Evolutionary conservation across 164 flowering plant genomes (phyloP), one percentile per base, ranked within the genome.

Genomic region (Magnolia kwangsiensis): DNA sequence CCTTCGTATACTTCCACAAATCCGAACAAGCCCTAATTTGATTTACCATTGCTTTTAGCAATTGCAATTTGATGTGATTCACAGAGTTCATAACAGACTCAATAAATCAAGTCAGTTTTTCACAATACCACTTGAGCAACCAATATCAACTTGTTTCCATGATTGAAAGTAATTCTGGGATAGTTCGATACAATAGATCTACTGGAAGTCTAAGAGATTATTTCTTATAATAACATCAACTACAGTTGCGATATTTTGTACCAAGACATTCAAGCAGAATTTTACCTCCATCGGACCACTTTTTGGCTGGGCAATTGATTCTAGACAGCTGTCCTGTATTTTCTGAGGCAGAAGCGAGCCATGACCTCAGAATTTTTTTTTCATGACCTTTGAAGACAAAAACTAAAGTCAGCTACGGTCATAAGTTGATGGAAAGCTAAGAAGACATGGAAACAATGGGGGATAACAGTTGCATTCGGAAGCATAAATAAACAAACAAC

Each of bases 341-440:
- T 64, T 78, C 76, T 27, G 92, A 83, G 69, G 88, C 75, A 74
- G 93, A 84, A 61, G 79, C 70, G 63, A 95, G 89, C 97, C 97
- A 95, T 55, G 91, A 85, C 71, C 81, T 82, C 77, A 95, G 70
- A 68, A 89, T 71, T 74, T 81, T 84, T 81, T 78, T 90, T 77
- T 83, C 86, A 72, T 71, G 77, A 55, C 87, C 98, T 92, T 77
- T 79, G 50, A 75, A 51, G 70, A 65, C 50, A 68, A 61, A 14
- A 77, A 69, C 69, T 18, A 74, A 10, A 67, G 67, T 68, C 29
- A 76, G 63, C 24, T 55, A n/a, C 61, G 16, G 18, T 11, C 18
- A 16, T 55, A 55, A 55, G 61, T 55, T 55, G 61, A 55, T 11
- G 61, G 61, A 55, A 55, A 55, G 3, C 61, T 55, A 55, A 11